Evolutionary conservation across 768 basidiomycete species (phyloP), one percentile per base, ranked within the genome.

Genomic region (Trametes gibbosa): DNA sequence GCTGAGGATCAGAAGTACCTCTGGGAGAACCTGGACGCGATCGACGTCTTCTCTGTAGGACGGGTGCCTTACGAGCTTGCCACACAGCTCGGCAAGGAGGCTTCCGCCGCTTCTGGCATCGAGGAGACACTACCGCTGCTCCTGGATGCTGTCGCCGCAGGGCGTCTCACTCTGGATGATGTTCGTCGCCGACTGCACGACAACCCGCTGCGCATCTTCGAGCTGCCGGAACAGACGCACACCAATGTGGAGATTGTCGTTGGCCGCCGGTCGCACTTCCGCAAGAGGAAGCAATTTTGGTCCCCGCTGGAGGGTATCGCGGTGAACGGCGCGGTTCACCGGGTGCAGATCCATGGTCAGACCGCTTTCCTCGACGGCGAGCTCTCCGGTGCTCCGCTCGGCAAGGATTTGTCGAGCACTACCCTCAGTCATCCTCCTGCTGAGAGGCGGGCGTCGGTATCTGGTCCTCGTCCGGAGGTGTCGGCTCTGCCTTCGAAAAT

Each of bases 211-310:
- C 81, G 84, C 40, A 98, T 99, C 69, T 97, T 98, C 70, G 88
- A 87, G 34, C 80, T 98, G 13, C 87, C 92, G 0, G 93, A 97
- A 62, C 92, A 93, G 68, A 69, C 81, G 5, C 83, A 92, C 60
- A 94, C 95, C 0, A 89, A 87, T 63, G 91, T 97, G 37, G 97
- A 99, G 69, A 92, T 99, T 45, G 92, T 95, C 63, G 76, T 97
- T 25, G 90, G 92, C 56, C 85, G 97, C 51, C 68, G 67, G 54
- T 57, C 59, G 2, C 66, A 54, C 42, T 92, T 91, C 70, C 71
- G 69, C 14, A 73, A 75, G 53, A 76, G 78, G 23, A 68, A 74
- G 7, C 73, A 73, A 21, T 77, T 76, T 50, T 99, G 96, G 96
- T 96, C 96, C 16, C 94, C 96, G 6, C 74, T 98, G 39, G 80